Evolutionary conservation across 139 green algal species (phyloP), one percentile per base, ranked within the genome.

Genomic region (Edaphochlamys debaryana): DNA sequence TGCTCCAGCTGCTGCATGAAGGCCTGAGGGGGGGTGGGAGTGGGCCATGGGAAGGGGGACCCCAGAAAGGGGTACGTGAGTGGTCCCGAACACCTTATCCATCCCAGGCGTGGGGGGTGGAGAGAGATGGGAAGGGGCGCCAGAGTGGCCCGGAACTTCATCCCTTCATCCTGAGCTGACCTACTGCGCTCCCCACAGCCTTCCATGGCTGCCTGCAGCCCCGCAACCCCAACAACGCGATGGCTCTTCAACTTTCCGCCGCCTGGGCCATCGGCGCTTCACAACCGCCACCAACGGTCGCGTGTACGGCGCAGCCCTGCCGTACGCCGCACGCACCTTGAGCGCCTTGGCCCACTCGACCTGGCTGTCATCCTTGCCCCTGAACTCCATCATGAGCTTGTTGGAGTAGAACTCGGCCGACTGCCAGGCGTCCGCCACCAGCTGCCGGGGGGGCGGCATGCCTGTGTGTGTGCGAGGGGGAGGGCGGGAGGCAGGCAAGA

Each of bases 371-470:
- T 94, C 91, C 75, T 91, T 91, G 74, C 73, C 80, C 6, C 85
- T 85, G 79, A 92, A 89, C 84, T 96, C 91, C 85, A 94, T 92
- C 19, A 98, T 87, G 69, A 92, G 85, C 88, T 99, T 99, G 89
- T 98, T 99, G 40, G 93, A 85, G 60, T 91, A 99, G 79, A 99
- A 99, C 81, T 99, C 95, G 6, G 96, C 94, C 25, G 86, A 80
- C 29, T 95, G 89, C 93, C 89, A 96, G 38, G 48, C 80, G 52
- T 99, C 95, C 8, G 92, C 85, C 22, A 99, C 93, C 48, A 96
- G 93, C 87, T 94, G 88, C 0, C 87, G 72, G 7, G 96, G 96
- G 25, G 90, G 69, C 25, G 69, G 87, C 82, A 99, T 91, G 52
- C 94, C 95, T 94, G 88, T n/a, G n/a, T 32, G 32, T 30, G 67